Conservation (phyloP, 805 yeast species). For the Millerozyma miso region DNA sequence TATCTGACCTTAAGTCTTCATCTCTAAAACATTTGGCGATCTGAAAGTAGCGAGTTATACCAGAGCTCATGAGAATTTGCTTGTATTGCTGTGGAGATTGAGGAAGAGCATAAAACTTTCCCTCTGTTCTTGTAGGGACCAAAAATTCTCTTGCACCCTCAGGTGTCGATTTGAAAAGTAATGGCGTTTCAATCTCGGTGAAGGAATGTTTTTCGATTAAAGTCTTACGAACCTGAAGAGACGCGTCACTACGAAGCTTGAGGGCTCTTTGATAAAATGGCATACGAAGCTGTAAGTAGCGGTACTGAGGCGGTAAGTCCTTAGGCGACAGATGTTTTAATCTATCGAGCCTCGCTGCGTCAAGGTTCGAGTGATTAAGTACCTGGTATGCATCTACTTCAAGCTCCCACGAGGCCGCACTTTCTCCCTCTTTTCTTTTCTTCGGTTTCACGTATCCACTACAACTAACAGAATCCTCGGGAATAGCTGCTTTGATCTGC, state of each 20-base stretch:
- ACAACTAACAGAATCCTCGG: conserved; percentile 71
- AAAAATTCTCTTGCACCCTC: conserved; percentile 96
- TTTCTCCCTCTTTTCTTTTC: conserved; percentile 17
- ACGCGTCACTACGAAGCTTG: conserved; percentile 52
- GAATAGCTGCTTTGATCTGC: conserved; percentile 46
- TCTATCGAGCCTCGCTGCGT: conserved; percentile 65
- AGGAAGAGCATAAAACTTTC: conserved; percentile 79
- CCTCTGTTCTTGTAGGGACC: conserved; percentile 75
- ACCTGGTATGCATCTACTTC: conserved; percentile 46
- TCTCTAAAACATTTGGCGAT: conserved; percentile 93
- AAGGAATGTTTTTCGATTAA: conserved; percentile 44
- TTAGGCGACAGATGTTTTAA: conserved; percentile 46
- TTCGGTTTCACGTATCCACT: conserved; percentile 49
- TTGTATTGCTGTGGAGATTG: conserved; percentile 98
- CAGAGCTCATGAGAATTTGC: conserved; percentile 92
- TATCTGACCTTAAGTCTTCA: conserved; percentile 89
- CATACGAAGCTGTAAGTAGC: conserved; percentile 76
- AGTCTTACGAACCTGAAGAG: conserved; percentile 40
- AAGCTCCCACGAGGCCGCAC: conserved; percentile 49
- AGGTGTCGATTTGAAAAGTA: conserved; percentile 91
- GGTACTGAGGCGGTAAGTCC: conserved; percentile 71
- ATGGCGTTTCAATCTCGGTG: conserved; percentile 87
- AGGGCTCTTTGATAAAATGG: conserved; percentile 54
- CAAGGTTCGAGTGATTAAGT: conserved; percentile 58
- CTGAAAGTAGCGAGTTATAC: conserved; percentile 81